Base-by-base conservation (phyloP, 179 eudicot species). In the Carnegiea gigantea region DNA sequence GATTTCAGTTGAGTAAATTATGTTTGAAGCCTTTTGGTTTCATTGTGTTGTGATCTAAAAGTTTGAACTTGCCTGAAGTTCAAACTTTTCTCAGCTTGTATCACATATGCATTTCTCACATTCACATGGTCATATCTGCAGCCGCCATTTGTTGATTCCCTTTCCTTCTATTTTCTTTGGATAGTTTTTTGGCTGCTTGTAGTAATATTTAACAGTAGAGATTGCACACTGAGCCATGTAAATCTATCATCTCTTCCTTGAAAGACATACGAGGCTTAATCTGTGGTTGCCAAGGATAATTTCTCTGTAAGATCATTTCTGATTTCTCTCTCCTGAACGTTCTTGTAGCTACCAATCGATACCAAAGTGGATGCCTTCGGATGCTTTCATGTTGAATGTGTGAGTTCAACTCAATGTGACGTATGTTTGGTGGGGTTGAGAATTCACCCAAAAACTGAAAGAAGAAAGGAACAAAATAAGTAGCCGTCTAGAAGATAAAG, bases 101-200 rank as follows among this genome's bases (percentile, higher is more conserved):
- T 67, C 72, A 26, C 72, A 38, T 28, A 67, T 67, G 17, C 40
- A 12, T 67, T 67, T 67, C 40, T 67, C 72, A 14, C 44, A 36
- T 70, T 70, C 73, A 70, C n/a, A 15, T 70, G 73, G 15, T 65
- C 71, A 65, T 10, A 65, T 65, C 71, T 15, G 14, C 71, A 70
- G 21, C 73, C 11, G 18, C 10, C 20, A 30, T 67, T 30, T 70
- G 44, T 11, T 70, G 43, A 5, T 70, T 70, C 21, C 20, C 23
- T 28, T 14, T 57, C 71, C 71, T 67, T 28, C 11, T 67, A 14
- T 67, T 10, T 28, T 3, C 14, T 26, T 13, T 28, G 38, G 71
- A 67, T 67, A 28, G 14, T 30, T 67, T 67, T 67, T 67, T 67
- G 71, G 71, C 67, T 21, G 67, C 10, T 67, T 10, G 38, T 28